A percentile compares a stretch with the other conserved stretches of the same genome.
phyloP scores from a whole-genome alignment of 345 rosid species.

The Rubroshorea leprosula region DNA sequence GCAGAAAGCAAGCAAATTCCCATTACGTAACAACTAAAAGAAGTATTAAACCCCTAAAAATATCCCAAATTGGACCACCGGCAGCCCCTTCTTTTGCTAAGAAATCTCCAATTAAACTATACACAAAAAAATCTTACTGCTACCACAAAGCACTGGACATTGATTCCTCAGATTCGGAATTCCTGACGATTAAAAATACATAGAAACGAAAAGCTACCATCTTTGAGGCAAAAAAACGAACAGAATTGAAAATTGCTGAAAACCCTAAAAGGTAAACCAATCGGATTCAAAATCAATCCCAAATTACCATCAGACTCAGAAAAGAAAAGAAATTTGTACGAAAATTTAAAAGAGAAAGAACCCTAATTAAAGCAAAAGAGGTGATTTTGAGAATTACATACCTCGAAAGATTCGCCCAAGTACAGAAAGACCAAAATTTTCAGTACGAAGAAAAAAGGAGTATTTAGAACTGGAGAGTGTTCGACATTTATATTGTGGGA shows the following conservation, averaged over 20 bases:
- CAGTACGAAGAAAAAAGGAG: not conserved
- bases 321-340: not conserved
- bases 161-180: not conserved
- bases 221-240: no score
- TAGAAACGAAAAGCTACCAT: not conserved
- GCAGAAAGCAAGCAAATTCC: not conserved
- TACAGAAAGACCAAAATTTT: not conserved
- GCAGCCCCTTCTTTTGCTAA: not conserved
- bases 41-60: no score
- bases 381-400: not conserved
- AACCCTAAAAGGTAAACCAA: no score
- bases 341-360: not conserved
- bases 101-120: no score
- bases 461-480: not conserved
- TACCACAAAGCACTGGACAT: not conserved
- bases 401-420: not conserved
- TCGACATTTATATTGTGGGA: not conserved
- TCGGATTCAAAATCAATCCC: no score
- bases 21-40: not conserved
- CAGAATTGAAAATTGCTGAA: no score
- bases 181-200: not conserved
- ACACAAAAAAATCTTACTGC: not conserved
- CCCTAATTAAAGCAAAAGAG: not conserved
- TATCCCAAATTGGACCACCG: not conserved
- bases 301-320: no score